These are phyloP conservation scores for Phytophthora macrochlamydospora DNA, from an alignment of 352 stramenopile species.

Conservation along the genomic window DNA sequence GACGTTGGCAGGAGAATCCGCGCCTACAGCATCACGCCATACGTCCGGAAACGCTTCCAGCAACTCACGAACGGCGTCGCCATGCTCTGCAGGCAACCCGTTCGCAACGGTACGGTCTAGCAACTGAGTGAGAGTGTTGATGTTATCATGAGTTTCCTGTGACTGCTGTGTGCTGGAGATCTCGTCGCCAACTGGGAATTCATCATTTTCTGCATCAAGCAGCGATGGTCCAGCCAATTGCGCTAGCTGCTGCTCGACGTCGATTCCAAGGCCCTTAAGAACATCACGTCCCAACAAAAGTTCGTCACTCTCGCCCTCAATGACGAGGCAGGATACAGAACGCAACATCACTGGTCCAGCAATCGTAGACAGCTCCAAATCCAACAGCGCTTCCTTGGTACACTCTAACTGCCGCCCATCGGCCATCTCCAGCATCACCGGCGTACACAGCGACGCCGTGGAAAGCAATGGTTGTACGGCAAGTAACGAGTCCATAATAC, in stretches of 20 bases:
- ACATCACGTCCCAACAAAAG: constrained; percentile 8
- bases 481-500: neutral
- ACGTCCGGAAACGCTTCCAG: neutral
- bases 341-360: constrained; percentile 2
- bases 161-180: neutral
- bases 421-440: constrained; percentile 9
- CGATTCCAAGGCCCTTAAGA: constrained; percentile 4
- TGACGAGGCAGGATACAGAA: neutral
- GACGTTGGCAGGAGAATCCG: neutral
- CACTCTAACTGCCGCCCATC: constrained; percentile 5
- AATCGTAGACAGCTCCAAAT: constrained; percentile 14
- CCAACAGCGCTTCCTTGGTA: constrained; percentile 1
- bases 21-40: neutral
- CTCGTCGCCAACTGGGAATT: constrained; percentile 3
- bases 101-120: neutral
- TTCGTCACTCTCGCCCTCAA: constrained; percentile 1
- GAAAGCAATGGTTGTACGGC: constrained; percentile 3
- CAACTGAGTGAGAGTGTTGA: neutral
- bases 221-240: neutral
- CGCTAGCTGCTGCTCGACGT: constrained; percentile 5
- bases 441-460: neutral
- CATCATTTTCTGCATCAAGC: neutral
- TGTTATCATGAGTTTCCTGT: neutral
- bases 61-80: neutral
- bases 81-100: neutral